Evolutionary conservation across 768 basidiomycete species (phyloP).

Genomic region (Termitomyces sp.): DNA sequence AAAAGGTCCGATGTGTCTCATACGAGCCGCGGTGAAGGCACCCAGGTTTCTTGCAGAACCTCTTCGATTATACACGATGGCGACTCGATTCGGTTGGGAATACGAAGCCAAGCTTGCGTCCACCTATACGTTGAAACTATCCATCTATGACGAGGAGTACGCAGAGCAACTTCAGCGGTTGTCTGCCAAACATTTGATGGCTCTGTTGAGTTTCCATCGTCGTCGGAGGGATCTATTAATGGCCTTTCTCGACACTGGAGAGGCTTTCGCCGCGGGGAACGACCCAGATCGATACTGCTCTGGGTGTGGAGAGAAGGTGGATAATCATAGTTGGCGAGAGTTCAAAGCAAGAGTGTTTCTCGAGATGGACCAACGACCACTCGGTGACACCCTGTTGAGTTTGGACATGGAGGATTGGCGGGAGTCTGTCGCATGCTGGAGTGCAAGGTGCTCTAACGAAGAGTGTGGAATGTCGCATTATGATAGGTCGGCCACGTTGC

Average conservation of each 20-base stretch:
- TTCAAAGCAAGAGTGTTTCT: slow-evolving; percentile 34
- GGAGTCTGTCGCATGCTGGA: slow-evolving; percentile 37
- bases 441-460: slow-evolving; percentile 26
- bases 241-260: slow-evolving; percentile 28
- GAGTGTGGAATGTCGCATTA: slow-evolving; percentile 31
- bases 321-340: slow-evolving; percentile 37
- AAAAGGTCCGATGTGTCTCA: slow-evolving; percentile 37
- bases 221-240: slow-evolving; percentile 35
- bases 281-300: slow-evolving; percentile 24
- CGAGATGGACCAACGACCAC: slow-evolving; percentile 36
- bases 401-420: slow-evolving; percentile 42
- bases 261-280: slow-evolving; percentile 36
- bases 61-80: slow-evolving; percentile 44
- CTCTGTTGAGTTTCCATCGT: slow-evolving; percentile 39
- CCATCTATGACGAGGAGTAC: slow-evolving; percentile 32
- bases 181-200: slow-evolving; percentile 29
- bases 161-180: slow-evolving; percentile 30
- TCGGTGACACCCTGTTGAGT: slow-evolving; percentile 33
- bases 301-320: slow-evolving; percentile 29
- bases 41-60: slow-evolving; percentile 41
- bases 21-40: slow-evolving; percentile 38
- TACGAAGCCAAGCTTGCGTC: slow-evolving; percentile 41
- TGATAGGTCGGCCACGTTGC: slow-evolving; percentile 30
- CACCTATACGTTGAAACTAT: slow-evolving; percentile 34
- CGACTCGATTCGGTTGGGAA: slow-evolving; percentile 40